Conservation (phyloP, 2,329 filamentous ascomycete species). For the Talaromyces sp. region DNA sequence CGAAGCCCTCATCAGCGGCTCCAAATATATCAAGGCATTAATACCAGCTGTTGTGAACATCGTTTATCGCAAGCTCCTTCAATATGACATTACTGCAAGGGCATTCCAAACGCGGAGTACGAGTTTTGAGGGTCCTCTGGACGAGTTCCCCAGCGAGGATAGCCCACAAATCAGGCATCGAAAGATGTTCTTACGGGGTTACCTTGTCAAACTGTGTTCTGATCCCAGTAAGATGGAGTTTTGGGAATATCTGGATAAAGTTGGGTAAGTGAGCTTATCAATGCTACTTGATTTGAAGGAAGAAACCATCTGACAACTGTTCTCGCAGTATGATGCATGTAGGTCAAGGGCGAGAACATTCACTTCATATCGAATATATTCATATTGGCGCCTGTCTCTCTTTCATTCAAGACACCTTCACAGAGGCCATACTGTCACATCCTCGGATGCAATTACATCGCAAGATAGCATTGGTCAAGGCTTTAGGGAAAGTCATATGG, state of each 20-base stretch:
- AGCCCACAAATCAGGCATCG: slow-evolving; percentile 72
- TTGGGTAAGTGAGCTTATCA: slow-evolving; percentile 55
- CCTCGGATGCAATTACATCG: slow-evolving; percentile 62
- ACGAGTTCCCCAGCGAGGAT: slow-evolving; percentile 61
- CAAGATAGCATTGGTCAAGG: slow-evolving; percentile 72
- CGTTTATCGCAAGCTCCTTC: slow-evolving; percentile 75
- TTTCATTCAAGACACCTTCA: slow-evolving; percentile 74
- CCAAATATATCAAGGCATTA: slow-evolving; percentile 75
- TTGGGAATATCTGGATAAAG: slow-evolving; percentile 81
- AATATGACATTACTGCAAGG: slow-evolving; percentile 76
- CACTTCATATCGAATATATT: slow-evolving; percentile 75
- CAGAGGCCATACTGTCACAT: slow-evolving; percentile 70
- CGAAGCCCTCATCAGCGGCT: slow-evolving; percentile 64
- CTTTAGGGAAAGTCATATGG: slow-evolving; percentile 78
- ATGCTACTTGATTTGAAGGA: not conserved
- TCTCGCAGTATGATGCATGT: slow-evolving; percentile 68
- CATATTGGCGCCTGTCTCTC: slow-evolving; percentile 70
- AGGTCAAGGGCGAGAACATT: slow-evolving; percentile 67
- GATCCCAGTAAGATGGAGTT: slow-evolving; percentile 73
- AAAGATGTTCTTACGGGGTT: slow-evolving; percentile 74
- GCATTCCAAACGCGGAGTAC: slow-evolving; percentile 63
- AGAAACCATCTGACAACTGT: not conserved
- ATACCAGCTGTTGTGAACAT: slow-evolving; percentile 81
- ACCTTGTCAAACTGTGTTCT: slow-evolving; percentile 69
- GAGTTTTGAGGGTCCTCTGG: slow-evolving; percentile 64